Evolutionary conservation across 257 asterid genomes (phyloP), one percentile per base, ranked within the genome.

Genomic region (Leonotis leonurus): DNA sequence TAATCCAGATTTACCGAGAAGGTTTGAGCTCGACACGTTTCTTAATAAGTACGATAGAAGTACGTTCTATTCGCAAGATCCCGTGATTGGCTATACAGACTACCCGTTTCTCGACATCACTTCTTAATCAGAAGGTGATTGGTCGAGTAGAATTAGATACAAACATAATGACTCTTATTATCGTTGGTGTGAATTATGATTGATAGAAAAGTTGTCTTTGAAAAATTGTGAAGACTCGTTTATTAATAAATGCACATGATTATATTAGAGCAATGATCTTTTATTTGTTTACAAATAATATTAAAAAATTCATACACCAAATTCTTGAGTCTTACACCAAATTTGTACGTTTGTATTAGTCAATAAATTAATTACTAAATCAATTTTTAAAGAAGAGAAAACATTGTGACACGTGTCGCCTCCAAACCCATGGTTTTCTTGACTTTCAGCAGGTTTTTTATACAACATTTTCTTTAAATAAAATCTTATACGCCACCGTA

Each of bases 81-180:
- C 96, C 3, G 75, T 78, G 11, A 55, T 78, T 12, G 95, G 96
- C 4, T 86, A 78, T 58, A 84, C 90, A 0, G 96, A 89, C 59
- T 89, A 89, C 30, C 93, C 96, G 10, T 82, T 75, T 58, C 81
- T 88, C 24, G 74, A 76, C 14, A 3, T 6, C 2, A 12, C 11
- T 6, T 37, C 17, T 13, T 13, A n/a, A n/a, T n/a, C n/a, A 12
- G 17, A 4, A 12, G 16, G 35, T 4, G 35, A 30, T 30, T 4
- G 5, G 35, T 30, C n/a, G 35, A 30, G 7, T 30, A 30, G 35
- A n/a, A n/a, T n/a, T n/a, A n/a, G n/a, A n/a, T n/a, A n/a, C n/a
- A n/a, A n/a, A n/a, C n/a, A n/a, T n/a, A n/a, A n/a, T n/a, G n/a
- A n/a, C n/a, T n/a, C n/a, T n/a, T n/a, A n/a, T n/a, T n/a, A n/a